A percentile compares a stretch with the other conserved stretches of the same genome.
These are phyloP conservation scores for Pestalotiopsis sp. DNA, from an alignment of 2,329 filamentous ascomycete genomes.

Conservation along the genomic window DNA sequence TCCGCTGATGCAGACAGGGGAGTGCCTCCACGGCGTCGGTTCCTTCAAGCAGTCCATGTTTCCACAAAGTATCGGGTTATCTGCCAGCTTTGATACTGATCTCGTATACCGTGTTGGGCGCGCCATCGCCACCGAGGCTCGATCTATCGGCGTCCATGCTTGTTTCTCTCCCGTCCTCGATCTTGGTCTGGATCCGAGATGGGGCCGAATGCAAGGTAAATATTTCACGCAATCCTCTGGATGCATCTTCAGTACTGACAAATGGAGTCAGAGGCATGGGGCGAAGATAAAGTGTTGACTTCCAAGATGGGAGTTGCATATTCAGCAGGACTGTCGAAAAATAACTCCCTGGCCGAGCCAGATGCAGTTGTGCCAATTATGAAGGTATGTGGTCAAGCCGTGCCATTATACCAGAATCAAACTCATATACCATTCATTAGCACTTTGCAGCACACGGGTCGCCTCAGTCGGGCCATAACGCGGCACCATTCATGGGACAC, in stretches of 20 bases:
- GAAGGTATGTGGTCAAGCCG: constrained; percentile 32
- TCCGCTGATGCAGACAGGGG: constrained; percentile 44
- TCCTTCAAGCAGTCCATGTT: constrained; percentile 49
- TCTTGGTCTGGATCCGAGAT: constrained; percentile 45
- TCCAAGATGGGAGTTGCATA: constrained; percentile 48
- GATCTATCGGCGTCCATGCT: constrained; percentile 46
- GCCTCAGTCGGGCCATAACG: constrained; percentile 44
- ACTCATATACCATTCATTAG: constrained; percentile 18
- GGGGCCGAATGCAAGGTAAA: constrained; percentile 45
- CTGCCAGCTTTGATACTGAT: constrained; percentile 44
- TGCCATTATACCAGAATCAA: not conserved
- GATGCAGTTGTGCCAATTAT: constrained; percentile 47
- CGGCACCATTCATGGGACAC: constrained; percentile 45
- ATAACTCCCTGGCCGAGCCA: constrained; percentile 41
- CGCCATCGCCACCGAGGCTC: constrained; percentile 44
- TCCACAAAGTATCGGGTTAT: constrained; percentile 43
- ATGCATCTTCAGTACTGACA: not conserved
- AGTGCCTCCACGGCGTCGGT: constrained; percentile 47
- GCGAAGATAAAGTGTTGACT: constrained; percentile 46
- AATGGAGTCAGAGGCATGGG: constrained; percentile 42
- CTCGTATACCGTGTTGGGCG: constrained; percentile 43
- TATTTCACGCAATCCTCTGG: not conserved
- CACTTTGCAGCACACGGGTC: constrained; percentile 48
- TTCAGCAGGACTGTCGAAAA: constrained; percentile 45
- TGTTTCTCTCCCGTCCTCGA: constrained; percentile 47